Evolutionary conservation across 176 grass and related monocot genomes (phyloP), one percentile per base, ranked within the genome.

Genomic region (Bothriochloa decipiens): DNA sequence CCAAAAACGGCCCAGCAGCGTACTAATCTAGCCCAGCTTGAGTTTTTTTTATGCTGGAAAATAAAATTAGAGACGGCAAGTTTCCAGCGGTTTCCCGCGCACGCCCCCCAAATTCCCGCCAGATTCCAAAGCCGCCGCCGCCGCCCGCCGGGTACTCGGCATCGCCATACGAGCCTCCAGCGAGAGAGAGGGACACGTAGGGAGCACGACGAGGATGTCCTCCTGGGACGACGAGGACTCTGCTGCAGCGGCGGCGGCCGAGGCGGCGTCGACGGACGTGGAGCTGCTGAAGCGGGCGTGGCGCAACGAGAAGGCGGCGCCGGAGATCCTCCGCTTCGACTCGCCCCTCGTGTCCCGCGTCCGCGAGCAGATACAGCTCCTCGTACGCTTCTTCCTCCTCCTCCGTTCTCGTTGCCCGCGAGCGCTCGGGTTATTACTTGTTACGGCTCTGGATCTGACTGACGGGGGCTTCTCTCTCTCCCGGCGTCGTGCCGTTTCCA

Each of bases 261-360:
- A 75, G 52, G 86, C 65, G 68, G 94, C 72, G 63, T 83, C 82
- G 20, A 91, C 91, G 6, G 94, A 97, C 83, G 94, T 97, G 0
- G 94, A 94, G 49, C 85, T 92, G 20, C 78, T 97, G 5, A 94
- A 91, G 83, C 81, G 85, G 29, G 92, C 90, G 28, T 97, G 94
- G 94, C 89, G 94, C 68, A 94, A 94, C 83, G 94, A 97, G 92
- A 97, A 97, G 85, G 92, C 90, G 17, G 58, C 92, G 36, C 94
- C 90, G 75, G 94, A 97, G 85, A 85, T 97, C 72, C 93, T 98
- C 70, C 68, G 39, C 76, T 98, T 98, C 77, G 85, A 95, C 73
- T 40, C 26, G 64, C 47, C 70, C 3, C 93, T 98, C 83, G 91
- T 98, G 57, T 78, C 79, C 87, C 91, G 96, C 55, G 87, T 89